phyloP scores from a whole-genome alignment of 106 monocot genomes.

The Allium fistulosum region DNA sequence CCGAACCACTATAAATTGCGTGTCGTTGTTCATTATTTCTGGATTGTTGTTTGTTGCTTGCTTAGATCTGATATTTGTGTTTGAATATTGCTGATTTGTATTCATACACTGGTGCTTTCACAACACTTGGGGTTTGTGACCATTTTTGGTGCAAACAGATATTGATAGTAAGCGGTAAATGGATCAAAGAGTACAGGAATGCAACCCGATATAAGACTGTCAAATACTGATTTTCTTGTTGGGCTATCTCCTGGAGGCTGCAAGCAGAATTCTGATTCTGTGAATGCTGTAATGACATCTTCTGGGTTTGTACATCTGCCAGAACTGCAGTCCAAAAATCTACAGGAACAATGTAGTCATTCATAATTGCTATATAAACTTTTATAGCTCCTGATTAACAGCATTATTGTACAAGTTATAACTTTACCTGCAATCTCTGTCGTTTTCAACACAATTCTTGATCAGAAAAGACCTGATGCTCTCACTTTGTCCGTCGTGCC shows the following conservation, averaged over 20 bases:
- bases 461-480: slow-evolving; percentile 34
- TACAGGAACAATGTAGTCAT: background rate
- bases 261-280: slow-evolving; percentile 44
- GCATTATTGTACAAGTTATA: no score
- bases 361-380: no score
- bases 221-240: slow-evolving; percentile 51
- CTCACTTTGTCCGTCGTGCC: slow-evolving; percentile 9
- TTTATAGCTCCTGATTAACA: no score
- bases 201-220: slow-evolving; percentile 42
- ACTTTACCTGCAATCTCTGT: background rate
- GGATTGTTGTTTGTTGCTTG: no score
- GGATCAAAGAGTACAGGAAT: slow-evolving; percentile 54
- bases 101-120: no score
- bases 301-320: slow-evolving; percentile 20
- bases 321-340: slow-evolving; percentile 27
- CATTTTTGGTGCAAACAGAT: no score
- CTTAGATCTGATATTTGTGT: no score
- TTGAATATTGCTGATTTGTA: no score
- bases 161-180: slow-evolving; percentile 57
- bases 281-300: slow-evolving; percentile 22
- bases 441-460: slow-evolving; percentile 12
- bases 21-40: no score
- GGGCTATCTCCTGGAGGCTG: slow-evolving; percentile 60
- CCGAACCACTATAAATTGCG: no score
- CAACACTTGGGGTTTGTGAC: no score